Percentiles rank a stretch among this genome's conserved stretches.
Conservation (phyloP, 2,329 filamentous ascomycete genomes). For the Trichoderma cornu-damae region DNA sequence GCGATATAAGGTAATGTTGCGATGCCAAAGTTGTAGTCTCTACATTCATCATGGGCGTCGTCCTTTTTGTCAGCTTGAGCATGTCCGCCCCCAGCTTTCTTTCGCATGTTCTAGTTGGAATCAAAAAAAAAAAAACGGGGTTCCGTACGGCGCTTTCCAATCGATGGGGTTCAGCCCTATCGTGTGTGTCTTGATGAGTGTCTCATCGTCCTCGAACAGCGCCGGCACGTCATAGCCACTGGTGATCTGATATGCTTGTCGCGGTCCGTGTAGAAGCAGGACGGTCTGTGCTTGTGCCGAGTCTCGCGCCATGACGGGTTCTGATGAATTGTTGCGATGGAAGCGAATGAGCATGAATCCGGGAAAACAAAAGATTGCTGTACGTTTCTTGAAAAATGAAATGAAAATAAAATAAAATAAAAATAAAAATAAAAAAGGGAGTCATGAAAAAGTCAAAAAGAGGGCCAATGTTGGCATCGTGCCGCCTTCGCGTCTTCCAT, state of each 20-base stretch:
- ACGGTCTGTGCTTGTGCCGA: conserved; percentile 13
- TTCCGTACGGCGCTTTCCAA: conserved; percentile 64
- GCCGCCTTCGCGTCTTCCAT: not conserved
- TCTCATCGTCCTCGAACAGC: conserved; percentile 35
- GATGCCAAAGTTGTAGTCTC: conserved; percentile 66
- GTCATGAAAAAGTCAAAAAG: not conserved
- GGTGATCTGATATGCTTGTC: conserved; percentile 15
- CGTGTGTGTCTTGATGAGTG: conserved; percentile 58
- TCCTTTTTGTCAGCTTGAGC: not conserved
- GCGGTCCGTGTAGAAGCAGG: conserved; percentile 16
- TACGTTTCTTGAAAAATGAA: not conserved
- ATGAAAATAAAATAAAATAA: not conserved
- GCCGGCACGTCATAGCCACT: conserved; percentile 1
- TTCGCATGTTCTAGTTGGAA: not conserved
- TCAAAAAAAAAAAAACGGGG: no score
- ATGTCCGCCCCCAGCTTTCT: not conserved
- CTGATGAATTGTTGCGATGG: not conserved
- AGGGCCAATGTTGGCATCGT: not conserved
- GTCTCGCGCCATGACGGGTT: conserved; percentile 4
- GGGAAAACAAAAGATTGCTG: no score
- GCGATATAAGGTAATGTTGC: conserved; percentile 63
- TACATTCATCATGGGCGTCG: conserved; percentile 35
- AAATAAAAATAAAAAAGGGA: not conserved
- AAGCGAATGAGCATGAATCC: not conserved
- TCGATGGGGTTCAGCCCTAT: conserved; percentile 74